Evolutionary conservation across 2,329 filamentous ascomycete species (phyloP).

Genomic region (Verticillium isaacii): DNA sequence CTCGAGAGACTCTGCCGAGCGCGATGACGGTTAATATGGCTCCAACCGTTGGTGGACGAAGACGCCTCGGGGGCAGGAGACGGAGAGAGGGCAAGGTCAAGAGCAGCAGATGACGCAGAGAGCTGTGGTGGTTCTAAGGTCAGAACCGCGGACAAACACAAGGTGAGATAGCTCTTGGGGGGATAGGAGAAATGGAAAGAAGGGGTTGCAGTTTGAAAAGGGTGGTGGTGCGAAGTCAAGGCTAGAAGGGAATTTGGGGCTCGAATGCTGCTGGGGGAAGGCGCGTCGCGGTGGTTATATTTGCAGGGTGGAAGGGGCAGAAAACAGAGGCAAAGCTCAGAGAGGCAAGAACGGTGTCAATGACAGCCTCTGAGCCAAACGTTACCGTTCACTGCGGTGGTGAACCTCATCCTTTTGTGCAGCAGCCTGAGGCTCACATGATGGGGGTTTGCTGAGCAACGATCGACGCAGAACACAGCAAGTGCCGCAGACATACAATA

Average conservation of each 20-base stretch:
- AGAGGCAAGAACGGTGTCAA: background rate
- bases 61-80: constrained; percentile 56
- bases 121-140: constrained; percentile 50
- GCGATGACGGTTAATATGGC: constrained; percentile 63
- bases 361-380: background rate
- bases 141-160: background rate
- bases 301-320: background rate
- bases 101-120: constrained; percentile 73
- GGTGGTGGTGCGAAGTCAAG: no score
- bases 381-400: background rate
- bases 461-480: background rate
- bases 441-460: background rate
- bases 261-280: background rate
- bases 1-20: constrained; percentile 55
- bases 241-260: background rate
- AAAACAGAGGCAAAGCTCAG: background rate
- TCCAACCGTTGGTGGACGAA: constrained; percentile 47
- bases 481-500: background rate
- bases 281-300: background rate
- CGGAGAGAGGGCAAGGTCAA: constrained; percentile 72
- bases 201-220: no score
- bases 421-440: background rate
- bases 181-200: background rate
- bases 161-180: background rate
- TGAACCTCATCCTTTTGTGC: background rate